These are phyloP conservation scores for Neopestalotiopsis sp. DNA, from an alignment of 2,329 filamentous ascomycete species.

Conservation along the genomic window DNA sequence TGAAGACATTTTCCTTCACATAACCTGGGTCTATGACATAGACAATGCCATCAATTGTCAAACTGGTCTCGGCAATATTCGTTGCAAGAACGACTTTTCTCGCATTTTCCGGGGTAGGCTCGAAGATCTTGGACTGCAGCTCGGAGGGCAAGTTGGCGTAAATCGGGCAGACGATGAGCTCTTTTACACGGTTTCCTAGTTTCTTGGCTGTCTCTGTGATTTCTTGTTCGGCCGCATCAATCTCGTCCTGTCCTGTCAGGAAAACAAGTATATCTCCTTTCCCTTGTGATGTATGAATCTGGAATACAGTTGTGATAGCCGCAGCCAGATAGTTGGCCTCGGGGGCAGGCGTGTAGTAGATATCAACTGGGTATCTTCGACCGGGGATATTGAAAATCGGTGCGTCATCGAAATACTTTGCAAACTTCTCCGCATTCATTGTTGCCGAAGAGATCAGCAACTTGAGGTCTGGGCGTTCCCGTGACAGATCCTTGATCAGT, in stretches of 20 bases:
- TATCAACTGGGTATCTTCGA: conserved; percentile 85
- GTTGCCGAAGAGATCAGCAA: conserved; percentile 93
- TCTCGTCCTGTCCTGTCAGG: conserved; percentile 94
- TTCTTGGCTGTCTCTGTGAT: conserved; percentile 87
- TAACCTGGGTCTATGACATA: conserved; percentile 97
- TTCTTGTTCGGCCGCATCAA: conserved; percentile 84
- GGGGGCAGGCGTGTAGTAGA: conserved; percentile 87
- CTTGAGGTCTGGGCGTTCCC: conserved; percentile 83
- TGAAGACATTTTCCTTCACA: conserved; percentile 94
- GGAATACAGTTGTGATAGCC: conserved; percentile 90
- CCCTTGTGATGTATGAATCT: conserved; percentile 88
- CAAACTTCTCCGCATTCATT: conserved; percentile 92
- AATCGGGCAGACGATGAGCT: conserved; percentile 90
- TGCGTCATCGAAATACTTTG: conserved; percentile 87
- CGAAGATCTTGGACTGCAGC: conserved; percentile 90
- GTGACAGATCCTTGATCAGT: conserved; percentile 85
- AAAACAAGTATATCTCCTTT: conserved; percentile 93
- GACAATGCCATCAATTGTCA: conserved; percentile 95
- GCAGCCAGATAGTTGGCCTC: conserved; percentile 94
- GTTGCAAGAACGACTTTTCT: conserved; percentile 94
- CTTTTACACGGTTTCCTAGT: conserved; percentile 80
- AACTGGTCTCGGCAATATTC: conserved; percentile 94
- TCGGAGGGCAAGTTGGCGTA: conserved; percentile 94
- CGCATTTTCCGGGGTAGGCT: conserved; percentile 82
- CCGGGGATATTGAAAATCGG: conserved; percentile 96